Conservation (phyloP, 78 protist genomes). For the Guillardia theta region DNA sequence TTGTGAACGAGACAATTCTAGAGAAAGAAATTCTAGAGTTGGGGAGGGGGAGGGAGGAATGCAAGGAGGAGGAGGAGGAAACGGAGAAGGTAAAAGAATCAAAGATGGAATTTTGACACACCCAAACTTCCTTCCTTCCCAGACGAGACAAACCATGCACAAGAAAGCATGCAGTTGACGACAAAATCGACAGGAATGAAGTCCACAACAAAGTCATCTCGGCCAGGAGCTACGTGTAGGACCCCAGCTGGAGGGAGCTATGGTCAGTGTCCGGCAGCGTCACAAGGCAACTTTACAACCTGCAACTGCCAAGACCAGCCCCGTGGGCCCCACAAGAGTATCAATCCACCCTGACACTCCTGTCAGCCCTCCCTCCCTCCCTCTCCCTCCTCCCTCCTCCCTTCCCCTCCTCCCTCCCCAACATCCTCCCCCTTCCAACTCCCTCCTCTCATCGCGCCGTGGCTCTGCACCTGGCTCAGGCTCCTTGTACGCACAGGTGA, state of each 20-base stretch:
- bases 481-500: background rate
- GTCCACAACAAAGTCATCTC: background rate
- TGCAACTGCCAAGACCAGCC: background rate
- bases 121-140: background rate
- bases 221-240: background rate
- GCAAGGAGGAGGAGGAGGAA: too few relatives aligned
- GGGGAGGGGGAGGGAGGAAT: too few relatives aligned
- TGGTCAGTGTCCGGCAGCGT: too few relatives aligned
- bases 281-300: too few relatives aligned
- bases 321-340: background rate
- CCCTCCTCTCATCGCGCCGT: background rate
- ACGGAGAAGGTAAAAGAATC: too few relatives aligned
- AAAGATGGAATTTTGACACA: too few relatives aligned
- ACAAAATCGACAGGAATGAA: background rate
- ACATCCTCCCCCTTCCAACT: background rate
- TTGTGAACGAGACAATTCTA: too few relatives aligned
- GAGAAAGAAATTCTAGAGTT: too few relatives aligned
- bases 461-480: too few relatives aligned
- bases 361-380: background rate
- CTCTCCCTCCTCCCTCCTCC: background rate
- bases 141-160: background rate
- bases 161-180: background rate
- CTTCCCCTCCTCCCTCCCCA: background rate
- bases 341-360: background rate
- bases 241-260: too few relatives aligned